A percentile compares a stretch with the other conserved stretches of the same genome.
Conservation (phyloP, 1,284 basidiomycete genomes). For the Tetrapyrgos nigripes region DNA sequence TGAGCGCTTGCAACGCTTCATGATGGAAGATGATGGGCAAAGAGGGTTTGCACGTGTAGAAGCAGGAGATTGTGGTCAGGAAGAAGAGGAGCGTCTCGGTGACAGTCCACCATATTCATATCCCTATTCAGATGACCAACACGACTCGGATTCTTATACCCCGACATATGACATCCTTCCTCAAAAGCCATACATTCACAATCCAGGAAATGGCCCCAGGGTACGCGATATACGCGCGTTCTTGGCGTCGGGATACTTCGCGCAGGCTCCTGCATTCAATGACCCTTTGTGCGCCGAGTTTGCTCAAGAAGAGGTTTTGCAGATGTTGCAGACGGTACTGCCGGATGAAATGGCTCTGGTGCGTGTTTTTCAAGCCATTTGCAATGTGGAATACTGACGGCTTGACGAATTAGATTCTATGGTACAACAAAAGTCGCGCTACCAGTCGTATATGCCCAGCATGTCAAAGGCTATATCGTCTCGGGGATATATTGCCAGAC, state of each 20-base stretch:
- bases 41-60: too few relatives aligned
- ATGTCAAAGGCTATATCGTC: conserved; percentile 70
- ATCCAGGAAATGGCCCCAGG: conserved; percentile 79
- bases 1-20: background rate
- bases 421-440: conserved; percentile 81
- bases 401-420: conserved; percentile 63
- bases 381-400: too few relatives aligned
- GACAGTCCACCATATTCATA: background rate
- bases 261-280: conserved; percentile 63
- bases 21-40: background rate
- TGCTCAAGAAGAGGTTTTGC: conserved; percentile 70
- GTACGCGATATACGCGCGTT: conserved; percentile 68
- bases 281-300: conserved; percentile 75
- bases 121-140: background rate
- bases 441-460: conserved; percentile 76
- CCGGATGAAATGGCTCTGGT: conserved; percentile 77
- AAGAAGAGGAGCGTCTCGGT: background rate
- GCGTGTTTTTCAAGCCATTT: conserved; percentile 29
- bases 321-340: conserved; percentile 72
- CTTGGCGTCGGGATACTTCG: conserved; percentile 63
- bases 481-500: conserved; percentile 67
- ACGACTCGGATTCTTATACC: background rate
- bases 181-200: conserved; percentile 64
- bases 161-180: conserved; percentile 22
- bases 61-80: background rate